phyloP scores from a whole-genome alignment of 495 filamentous ascomycete species.

The Thozetella sp. region DNA sequence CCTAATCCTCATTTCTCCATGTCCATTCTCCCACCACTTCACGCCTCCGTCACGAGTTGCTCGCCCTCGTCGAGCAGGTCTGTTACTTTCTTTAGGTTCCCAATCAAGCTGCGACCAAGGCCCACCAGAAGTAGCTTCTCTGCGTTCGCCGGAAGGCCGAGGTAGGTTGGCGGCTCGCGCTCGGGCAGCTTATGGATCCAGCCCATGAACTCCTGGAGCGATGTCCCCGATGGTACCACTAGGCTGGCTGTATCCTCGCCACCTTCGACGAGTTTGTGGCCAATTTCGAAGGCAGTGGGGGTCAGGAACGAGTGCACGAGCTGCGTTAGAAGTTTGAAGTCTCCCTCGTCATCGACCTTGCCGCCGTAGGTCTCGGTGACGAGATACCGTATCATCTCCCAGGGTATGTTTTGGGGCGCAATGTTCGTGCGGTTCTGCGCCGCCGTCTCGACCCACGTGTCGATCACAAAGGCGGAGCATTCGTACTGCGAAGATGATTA shows the following conservation, averaged over 20 bases:
- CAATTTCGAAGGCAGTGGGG: slow-evolving; percentile 84
- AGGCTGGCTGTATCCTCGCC: slow-evolving; percentile 51
- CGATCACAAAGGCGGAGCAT: slow-evolving; percentile 93
- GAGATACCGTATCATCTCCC: slow-evolving; percentile 94
- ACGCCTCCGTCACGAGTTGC: slow-evolving; percentile 77
- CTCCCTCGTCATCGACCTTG: slow-evolving; percentile 92
- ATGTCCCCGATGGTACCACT: slow-evolving; percentile 75
- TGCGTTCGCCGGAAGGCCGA: slow-evolving; percentile 94
- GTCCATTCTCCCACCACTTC: not conserved
- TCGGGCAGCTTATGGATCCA: slow-evolving; percentile 95
- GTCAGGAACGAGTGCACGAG: slow-evolving; percentile 81
- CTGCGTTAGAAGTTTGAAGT: slow-evolving; percentile 70
- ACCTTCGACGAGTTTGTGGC: slow-evolving; percentile 81
- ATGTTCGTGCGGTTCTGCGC: slow-evolving; percentile 87
- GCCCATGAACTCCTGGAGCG: slow-evolving; percentile 80
- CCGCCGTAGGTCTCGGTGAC: slow-evolving; percentile 95
- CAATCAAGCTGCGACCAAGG: slow-evolving; percentile 82
- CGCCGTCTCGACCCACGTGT: slow-evolving; percentile 86
- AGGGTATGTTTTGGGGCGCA: slow-evolving; percentile 89
- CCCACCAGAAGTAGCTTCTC: slow-evolving; percentile 94
- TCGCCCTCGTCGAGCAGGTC: slow-evolving; percentile 92
- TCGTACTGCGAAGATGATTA: slow-evolving; percentile 70
- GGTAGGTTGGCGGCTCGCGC: slow-evolving; percentile 92
- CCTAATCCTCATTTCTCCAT: not conserved
- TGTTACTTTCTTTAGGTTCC: slow-evolving; percentile 79